A percentile compares a stretch with the other conserved stretches of the same genome.
These are phyloP conservation scores for Pyrenophora tritici-repentis DNA, from an alignment of 2,329 filamentous ascomycete genomes.

Conservation along the genomic window DNA sequence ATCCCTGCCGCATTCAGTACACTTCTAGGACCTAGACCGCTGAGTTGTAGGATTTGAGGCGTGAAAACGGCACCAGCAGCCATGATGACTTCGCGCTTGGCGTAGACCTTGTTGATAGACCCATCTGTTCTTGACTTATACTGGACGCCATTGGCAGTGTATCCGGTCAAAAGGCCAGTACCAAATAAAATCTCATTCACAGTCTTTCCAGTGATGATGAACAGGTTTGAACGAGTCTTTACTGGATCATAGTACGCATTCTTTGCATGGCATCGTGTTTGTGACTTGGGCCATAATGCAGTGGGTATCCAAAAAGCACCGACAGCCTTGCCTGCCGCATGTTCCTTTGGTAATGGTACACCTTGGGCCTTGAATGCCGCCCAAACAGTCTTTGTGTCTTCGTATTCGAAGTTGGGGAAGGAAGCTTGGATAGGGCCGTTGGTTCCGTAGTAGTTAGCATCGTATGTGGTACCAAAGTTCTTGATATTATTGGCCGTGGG, in stretches of 20 bases:
- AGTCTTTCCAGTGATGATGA: constrained; percentile 27
- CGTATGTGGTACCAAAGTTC: constrained; percentile 33
- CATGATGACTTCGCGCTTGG: constrained; percentile 60
- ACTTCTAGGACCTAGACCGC: constrained; percentile 35
- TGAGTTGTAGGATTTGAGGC: constrained; percentile 55
- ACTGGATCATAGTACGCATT: constrained; percentile 34
- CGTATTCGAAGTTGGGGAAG: constrained; percentile 34
- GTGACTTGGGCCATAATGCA: constrained; percentile 27
- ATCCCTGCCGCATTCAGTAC: constrained; percentile 32
- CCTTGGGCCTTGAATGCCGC: constrained; percentile 24
- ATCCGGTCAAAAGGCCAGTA: constrained; percentile 15
- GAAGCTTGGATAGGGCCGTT: constrained; percentile 33
- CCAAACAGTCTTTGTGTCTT: constrained; percentile 27
- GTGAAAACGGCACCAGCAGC: constrained; percentile 63
- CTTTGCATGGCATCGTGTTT: constrained; percentile 44
- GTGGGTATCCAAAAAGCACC: constrained; percentile 40
- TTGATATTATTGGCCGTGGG: constrained; percentile 14
- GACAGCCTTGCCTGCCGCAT: constrained; percentile 33
- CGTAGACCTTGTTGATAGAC: constrained; percentile 26
- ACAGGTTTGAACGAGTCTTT: constrained; percentile 27
- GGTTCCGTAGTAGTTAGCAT: constrained; percentile 30
- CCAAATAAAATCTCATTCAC: constrained; percentile 35
- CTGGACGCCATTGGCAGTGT: constrained; percentile 29
- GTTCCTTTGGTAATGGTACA: constrained; percentile 29
- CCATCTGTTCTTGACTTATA: constrained; percentile 25